Evolutionary conservation across 495 filamentous ascomycete genomes (phyloP).

Genomic region (Aspergillus leporis): DNA sequence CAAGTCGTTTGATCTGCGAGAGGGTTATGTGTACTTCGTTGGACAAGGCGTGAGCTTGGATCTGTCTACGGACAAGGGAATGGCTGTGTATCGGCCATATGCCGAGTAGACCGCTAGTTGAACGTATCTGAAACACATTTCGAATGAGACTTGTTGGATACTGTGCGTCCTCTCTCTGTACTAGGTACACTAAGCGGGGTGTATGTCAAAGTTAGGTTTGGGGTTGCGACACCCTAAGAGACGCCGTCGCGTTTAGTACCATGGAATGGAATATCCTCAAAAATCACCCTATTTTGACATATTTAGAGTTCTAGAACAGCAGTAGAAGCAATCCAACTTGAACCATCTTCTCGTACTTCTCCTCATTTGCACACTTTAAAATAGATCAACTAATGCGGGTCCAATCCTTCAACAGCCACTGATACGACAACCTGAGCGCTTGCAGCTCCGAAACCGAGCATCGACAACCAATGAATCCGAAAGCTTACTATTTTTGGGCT

Average conservation of each 20-base stretch:
- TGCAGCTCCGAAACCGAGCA: slow-evolving; percentile 6
- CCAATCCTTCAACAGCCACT: slow-evolving; percentile 9
- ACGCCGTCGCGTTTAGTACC: neutral
- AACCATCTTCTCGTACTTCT: neutral
- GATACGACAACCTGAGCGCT: slow-evolving; percentile 7
- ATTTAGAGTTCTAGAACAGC: neutral
- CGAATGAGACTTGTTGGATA: neutral
- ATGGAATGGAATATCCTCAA: neutral
- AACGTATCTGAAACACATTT: neutral
- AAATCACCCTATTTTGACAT: neutral
- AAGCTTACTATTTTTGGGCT: neutral
- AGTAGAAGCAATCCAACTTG: neutral
- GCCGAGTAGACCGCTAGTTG: slow-evolving; percentile 38
- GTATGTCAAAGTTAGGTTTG: neutral
- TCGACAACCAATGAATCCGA: slow-evolving; percentile 15
- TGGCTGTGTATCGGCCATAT: slow-evolving; percentile 60
- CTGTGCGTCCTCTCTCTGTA: neutral
- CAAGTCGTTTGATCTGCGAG: slow-evolving; percentile 52
- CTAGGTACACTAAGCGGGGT: neutral
- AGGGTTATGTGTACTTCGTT: slow-evolving; percentile 69
- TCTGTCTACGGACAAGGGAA: slow-evolving; percentile 46
- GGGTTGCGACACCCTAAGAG: neutral
- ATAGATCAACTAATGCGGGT: slow-evolving; percentile 9
- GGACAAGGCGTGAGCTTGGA: slow-evolving; percentile 57
- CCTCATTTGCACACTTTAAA: neutral